Evolutionary conservation across 2,329 filamentous ascomycete species (phyloP), one percentile per base, ranked within the genome.

Genomic region (Colletotrichum caudatum): DNA sequence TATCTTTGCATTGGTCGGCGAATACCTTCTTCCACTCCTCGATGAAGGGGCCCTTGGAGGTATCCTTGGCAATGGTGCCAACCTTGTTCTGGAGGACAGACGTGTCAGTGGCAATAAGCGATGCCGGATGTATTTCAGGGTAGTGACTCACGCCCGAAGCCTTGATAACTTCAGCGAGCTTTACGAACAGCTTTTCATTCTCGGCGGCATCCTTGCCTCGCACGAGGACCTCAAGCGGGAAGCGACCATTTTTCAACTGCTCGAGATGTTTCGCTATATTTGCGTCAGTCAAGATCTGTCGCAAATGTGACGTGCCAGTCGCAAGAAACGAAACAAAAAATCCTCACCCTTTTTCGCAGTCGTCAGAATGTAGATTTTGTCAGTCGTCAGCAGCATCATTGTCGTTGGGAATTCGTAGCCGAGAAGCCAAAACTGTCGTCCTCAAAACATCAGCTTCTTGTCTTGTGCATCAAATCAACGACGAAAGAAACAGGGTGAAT

Each of bases 351-450:
- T 99, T 85, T 99, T 99, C 71, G 94, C 92, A 7, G 96, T 99
- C 8, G 96, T 99, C 75, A 99, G 91, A 71, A 98, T 92, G 83
- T 96, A 97, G 77, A 98, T 87, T 58, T 91, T 90, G 73, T 98
- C 96, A 73, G 91, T 85, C 1, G 95, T 98, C 81, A 99, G 91
- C 64, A 99, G 88, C 86, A 99, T 94, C 74, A 99, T 86, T 0
- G 96, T 99, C 50, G 95, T 95, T 44, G 96, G 96, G 79, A 99
- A 99, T 82, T 99, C 96, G 86, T 99, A 99, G 78, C 96, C 96
- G 74, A 99, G 89, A 66, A 99, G 88, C 97, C 97, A 99, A 83
- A 98, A 97, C 95, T 98, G 20, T 51, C 9, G 11, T 26, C 48
- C 29, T 23, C 56, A 69, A 26, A 9, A 46, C 54, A 64, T 74